These are phyloP conservation scores for Penicillium crystallinum DNA, from an alignment of 495 filamentous ascomycete genomes.

Conservation along the genomic window DNA sequence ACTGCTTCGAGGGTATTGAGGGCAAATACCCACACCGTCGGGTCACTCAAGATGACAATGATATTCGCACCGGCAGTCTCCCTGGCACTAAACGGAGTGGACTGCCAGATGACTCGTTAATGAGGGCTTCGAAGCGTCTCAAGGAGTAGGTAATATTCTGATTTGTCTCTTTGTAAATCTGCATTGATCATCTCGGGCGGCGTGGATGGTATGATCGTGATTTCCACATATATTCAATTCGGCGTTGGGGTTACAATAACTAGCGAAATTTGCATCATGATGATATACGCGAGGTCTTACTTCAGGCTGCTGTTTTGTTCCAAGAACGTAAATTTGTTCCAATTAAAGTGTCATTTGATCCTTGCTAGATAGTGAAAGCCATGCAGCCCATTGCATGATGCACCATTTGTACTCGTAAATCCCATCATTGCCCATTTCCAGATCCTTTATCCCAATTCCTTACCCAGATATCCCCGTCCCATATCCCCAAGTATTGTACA, in stretches of 20 bases:
- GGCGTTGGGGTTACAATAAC: conserved; percentile 6
- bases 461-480: background rate
- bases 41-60: conserved; percentile 91
- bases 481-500: background rate
- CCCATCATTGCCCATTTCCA: background rate
- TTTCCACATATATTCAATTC: conserved; percentile 5
- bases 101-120: conserved; percentile 73
- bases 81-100: conserved; percentile 91
- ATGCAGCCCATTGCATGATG: background rate
- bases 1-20: conserved; percentile 88
- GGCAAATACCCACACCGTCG: conserved; percentile 84
- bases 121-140: conserved; percentile 42
- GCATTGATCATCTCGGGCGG: background rate
- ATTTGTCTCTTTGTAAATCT: background rate
- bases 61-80: conserved; percentile 79
- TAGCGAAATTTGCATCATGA: background rate
- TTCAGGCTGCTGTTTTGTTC: no score
- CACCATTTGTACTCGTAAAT: background rate
- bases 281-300: background rate
- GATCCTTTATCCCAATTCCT: background rate
- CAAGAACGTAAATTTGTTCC: background rate
- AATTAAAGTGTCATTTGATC: background rate
- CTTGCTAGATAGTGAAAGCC: background rate
- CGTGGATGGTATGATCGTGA: background rate
- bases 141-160: conserved; percentile 36